A percentile compares a stretch with the other conserved stretches of the same genome.
phyloP scores from a whole-genome alignment of 192 early-diverging fungal genomes.

The Linnemannia schmuckeri region DNA sequence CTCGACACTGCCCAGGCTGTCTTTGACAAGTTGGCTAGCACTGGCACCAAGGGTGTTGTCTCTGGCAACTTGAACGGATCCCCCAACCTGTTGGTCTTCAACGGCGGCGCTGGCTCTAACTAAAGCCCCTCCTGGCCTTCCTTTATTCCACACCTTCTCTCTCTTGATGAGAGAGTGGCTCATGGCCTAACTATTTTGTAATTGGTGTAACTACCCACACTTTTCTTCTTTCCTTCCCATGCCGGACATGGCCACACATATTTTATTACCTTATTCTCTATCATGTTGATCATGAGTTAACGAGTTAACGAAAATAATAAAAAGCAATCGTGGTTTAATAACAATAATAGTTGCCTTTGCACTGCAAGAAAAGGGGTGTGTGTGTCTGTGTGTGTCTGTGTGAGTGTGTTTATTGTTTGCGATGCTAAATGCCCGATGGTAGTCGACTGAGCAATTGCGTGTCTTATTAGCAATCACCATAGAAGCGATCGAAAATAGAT shows the following conservation, averaged over 20 bases:
- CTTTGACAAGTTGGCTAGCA: conserved; percentile 17
- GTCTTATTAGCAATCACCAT: no score
- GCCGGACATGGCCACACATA: not conserved
- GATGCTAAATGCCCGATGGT: no score
- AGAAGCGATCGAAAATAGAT: no score
- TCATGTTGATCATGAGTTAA: not conserved
- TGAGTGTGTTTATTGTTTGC: no score
- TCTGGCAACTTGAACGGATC: conserved; percentile 25
- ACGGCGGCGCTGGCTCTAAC: conserved; percentile 24
- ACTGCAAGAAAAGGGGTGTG: no score
- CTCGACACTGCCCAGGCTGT: conserved; percentile 25
- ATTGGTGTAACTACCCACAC: not conserved
- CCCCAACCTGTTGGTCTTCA: conserved; percentile 53
- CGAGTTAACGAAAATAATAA: not conserved
- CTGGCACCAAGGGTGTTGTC: conserved; percentile 11
- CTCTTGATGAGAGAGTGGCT: not conserved
- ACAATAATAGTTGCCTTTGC: not conserved
- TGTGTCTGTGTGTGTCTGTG: no score
- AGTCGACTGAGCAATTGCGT: no score
- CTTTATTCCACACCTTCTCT: not conserved
- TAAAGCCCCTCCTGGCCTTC: not conserved
- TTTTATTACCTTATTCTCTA: not conserved
- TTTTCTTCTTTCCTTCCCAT: not conserved
- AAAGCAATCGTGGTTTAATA: not conserved
- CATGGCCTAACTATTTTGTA: not conserved